Evolutionary conservation across 2,329 filamentous ascomycete genomes (phyloP).

Genomic region (Scedosporium boydii): DNA sequence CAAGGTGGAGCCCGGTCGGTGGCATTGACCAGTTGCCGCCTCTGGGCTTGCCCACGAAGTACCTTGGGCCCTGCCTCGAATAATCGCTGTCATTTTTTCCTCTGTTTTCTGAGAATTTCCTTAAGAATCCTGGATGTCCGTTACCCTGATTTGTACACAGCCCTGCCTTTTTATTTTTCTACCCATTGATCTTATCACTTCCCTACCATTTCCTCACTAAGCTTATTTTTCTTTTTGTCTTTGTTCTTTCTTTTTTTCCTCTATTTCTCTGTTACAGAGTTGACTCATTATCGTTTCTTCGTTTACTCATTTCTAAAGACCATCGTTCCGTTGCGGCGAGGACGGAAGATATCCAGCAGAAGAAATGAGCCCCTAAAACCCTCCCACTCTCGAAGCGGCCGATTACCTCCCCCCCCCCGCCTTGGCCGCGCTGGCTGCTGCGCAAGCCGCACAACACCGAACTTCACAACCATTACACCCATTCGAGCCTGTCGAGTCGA

Average conservation of each 20-base stretch:
- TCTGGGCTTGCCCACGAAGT: constrained; percentile 15
- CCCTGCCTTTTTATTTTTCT: constrained; percentile 5
- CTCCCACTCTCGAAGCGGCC: not conserved
- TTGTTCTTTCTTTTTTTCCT: constrained; percentile 1
- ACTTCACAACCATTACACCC: not conserved
- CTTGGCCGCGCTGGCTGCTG: not conserved
- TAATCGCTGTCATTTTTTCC: not conserved
- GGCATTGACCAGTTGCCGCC: constrained; percentile 5
- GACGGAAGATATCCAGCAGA: not conserved
- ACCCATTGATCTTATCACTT: not conserved
- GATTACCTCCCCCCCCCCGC: not conserved
- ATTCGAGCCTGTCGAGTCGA: not conserved
- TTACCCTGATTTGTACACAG: constrained; percentile 7
- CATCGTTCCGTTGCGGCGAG: not conserved
- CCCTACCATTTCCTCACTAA: not conserved
- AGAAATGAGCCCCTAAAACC: not conserved
- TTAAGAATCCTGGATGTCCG: not conserved
- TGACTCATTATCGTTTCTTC: not conserved
- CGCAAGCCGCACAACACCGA: not conserved
- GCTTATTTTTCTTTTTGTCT: not conserved
- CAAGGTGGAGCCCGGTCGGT: not conserved
- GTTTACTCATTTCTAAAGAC: not conserved
- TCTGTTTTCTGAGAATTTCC: not conserved
- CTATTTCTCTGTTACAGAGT: not conserved
- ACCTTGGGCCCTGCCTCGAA: constrained; percentile 26